Percentiles rank a stretch among this genome's conserved stretches.
Evolutionary conservation across 768 basidiomycete genomes (phyloP).

Genomic region (Cyclocybe aegerita): DNA sequence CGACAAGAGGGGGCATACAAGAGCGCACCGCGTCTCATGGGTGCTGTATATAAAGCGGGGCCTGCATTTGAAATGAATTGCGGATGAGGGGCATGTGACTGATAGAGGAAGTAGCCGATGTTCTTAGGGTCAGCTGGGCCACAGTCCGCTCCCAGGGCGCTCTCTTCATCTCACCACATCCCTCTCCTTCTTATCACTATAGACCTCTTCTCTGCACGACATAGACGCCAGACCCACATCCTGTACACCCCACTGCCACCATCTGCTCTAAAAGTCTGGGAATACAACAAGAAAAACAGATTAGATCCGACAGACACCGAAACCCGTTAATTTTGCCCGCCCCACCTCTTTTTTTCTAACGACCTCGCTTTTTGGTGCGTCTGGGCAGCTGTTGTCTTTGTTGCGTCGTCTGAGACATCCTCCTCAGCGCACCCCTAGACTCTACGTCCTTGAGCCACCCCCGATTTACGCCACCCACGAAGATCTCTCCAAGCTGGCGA

Average conservation of each 20-base stretch:
- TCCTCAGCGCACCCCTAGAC: not conserved
- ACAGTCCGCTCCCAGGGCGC: not conserved
- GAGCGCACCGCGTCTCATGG: too few relatives aligned
- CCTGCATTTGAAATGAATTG: not conserved
- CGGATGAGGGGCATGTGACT: not conserved
- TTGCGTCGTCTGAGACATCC: not conserved
- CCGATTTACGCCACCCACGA: not conserved
- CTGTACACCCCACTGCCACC: not conserved
- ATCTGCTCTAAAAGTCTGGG: not conserved
- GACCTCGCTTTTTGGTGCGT: not conserved
- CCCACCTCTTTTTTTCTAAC: not conserved
- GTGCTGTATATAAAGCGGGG: too few relatives aligned
- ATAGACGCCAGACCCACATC: not conserved
- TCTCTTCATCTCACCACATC: not conserved
- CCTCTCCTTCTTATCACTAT: not conserved
- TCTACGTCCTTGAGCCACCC: not conserved
- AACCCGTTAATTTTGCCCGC: not conserved
- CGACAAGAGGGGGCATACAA: too few relatives aligned
- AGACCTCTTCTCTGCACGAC: not conserved
- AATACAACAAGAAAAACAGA: not conserved
- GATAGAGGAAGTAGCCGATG: not conserved
- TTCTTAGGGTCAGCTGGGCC: not conserved
- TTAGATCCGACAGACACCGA: not conserved
- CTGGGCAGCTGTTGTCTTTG: not conserved
- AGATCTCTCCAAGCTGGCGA: slow-evolving; percentile 8